Percentiles rank a stretch among this genome's conserved stretches.
These are phyloP conservation scores for Trematosphaeria pertusa DNA, from an alignment of 2,329 filamentous ascomycete genomes.

Conservation along the genomic window DNA sequence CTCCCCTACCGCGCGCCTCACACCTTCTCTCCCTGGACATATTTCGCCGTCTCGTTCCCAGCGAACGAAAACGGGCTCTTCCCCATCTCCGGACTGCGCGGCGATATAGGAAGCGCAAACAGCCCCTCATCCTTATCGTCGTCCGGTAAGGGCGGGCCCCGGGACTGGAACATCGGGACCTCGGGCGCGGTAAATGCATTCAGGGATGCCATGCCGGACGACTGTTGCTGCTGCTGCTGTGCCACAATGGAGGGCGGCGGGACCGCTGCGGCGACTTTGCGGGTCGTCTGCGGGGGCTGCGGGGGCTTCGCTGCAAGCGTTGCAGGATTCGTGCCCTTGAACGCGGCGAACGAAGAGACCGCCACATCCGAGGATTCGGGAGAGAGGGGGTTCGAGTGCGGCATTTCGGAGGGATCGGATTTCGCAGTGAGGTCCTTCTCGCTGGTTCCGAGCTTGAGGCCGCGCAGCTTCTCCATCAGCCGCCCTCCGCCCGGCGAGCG, in stretches of 20 bases:
- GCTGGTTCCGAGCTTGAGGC: conserved; percentile 78
- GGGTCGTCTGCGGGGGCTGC: conserved; percentile 42
- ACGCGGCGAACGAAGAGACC: conserved; percentile 65
- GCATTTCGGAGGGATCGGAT: conserved; percentile 27
- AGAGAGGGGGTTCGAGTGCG: conserved; percentile 60
- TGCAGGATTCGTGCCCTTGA: conserved; percentile 58
- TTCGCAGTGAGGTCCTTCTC: conserved; percentile 67
- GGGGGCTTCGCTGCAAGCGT: conserved; percentile 52
- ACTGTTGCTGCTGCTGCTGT: conserved; percentile 45
- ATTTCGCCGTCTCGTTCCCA: conserved; percentile 42
- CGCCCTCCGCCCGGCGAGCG: conserved; percentile 69
- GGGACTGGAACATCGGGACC: conserved; percentile 37
- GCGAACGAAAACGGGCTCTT: conserved; percentile 78
- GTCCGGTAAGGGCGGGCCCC: conserved; percentile 43
- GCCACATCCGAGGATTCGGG: conserved; percentile 69
- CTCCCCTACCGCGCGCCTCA: too few species aligned
- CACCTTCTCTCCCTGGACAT: conserved; percentile 36
- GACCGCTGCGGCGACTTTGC: conserved; percentile 41
- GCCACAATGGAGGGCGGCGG: conserved; percentile 49
- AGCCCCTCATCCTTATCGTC: conserved; percentile 77
- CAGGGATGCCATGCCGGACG: conserved; percentile 52
- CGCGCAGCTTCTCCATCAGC: conserved; percentile 79
- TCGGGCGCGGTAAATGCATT: conserved; percentile 50
- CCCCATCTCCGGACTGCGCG: conserved; percentile 83
- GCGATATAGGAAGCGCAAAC: conserved; percentile 87